Evolutionary conservation across 2,329 filamentous ascomycete species (phyloP), one percentile per base, ranked within the genome.

Genomic region (Aspergillus texensis): DNA sequence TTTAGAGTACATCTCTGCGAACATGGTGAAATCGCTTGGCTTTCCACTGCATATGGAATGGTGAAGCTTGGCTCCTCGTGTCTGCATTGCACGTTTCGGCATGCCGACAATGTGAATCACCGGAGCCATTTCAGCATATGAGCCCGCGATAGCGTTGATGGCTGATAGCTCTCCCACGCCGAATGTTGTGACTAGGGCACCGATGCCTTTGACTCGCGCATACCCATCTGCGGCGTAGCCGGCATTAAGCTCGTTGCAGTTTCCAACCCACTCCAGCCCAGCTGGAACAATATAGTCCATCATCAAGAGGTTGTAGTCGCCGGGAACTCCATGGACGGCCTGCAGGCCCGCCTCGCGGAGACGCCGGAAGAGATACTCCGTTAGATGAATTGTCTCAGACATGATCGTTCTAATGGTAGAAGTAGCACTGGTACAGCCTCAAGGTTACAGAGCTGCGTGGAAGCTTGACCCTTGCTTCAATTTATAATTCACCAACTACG

Each of bases 41-140:
- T 66, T 64, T 21, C 66, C 66, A 41, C 64, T 62, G 26, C 54
- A 59, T 30, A 92, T 85, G 1, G 90, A 91, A 75, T 92, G 90
- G 76, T 93, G 90, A 5, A 87, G 74, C 52, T 80, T 65, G 12
- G 75, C 69, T 3, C 82, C 77, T 3, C 74, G 70, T 4, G 82
- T 77, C 63, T 86, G 84, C 1, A 79, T 74, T 6, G 70, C 63
- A 0, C 81, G 77, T 2, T 75, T 70, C 3, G 86, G 84, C 0
- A 82, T 83, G 0, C 86, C 86, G n/a, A 88, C 85, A 57, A 88
- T 82, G 68, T 89, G 86, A 4, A 88, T 82, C 4, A 93, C 83
- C 1, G 90, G 89, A 4, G 91, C 88, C 68, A 86, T 85, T 76
- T 94, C 91, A 0, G 89, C 89, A 77, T 86, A 93, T 43, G 90